A percentile compares a stretch with the other conserved stretches of the same genome.
phyloP scores from a whole-genome alignment of 1,139 yeast genomes.

The Lodderomyces margitis region DNA sequence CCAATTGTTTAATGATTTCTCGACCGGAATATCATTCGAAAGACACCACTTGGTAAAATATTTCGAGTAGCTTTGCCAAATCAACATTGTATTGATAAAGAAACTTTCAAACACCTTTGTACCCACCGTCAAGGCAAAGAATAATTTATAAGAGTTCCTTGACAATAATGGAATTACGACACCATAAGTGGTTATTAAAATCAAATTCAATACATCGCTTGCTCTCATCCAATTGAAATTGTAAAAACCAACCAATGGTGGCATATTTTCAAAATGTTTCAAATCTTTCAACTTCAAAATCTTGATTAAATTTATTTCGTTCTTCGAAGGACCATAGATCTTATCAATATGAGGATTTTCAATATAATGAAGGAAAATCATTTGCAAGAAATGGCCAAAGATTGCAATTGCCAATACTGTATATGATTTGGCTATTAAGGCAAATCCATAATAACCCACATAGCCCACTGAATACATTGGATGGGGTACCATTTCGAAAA shows the following conservation, averaged over 20 bases:
- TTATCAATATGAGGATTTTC: conserved; percentile 89
- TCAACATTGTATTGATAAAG: conserved; percentile 52
- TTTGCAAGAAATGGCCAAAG: conserved; percentile 76
- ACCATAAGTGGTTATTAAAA: conserved; percentile 44
- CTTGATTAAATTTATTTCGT: conserved; percentile 36
- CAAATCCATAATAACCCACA: conserved; percentile 84
- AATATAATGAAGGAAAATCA: conserved; percentile 71
- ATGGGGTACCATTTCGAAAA: conserved; percentile 88
- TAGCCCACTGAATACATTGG: conserved; percentile 94
- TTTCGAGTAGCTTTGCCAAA: conserved; percentile 61
- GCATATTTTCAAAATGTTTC: conserved; percentile 45
- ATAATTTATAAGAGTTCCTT: conserved; percentile 15
- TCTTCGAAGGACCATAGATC: conserved; percentile 57
- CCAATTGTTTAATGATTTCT: conserved; percentile 76
- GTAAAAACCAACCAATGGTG: conserved; percentile 62
- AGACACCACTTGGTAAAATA: conserved; percentile 67
- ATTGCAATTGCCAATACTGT: conserved; percentile 70
- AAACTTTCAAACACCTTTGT: conserved; percentile 55
- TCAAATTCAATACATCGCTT: conserved; percentile 58
- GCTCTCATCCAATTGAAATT: conserved; percentile 68
- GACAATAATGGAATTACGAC: conserved; percentile 47
- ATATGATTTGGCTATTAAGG: conserved; percentile 74
- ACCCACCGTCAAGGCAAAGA: conserved; percentile 49
- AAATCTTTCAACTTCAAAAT: conserved; percentile 43
- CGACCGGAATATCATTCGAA: conserved; percentile 64